These are phyloP conservation scores for Coelastrella sp. DNA, from an alignment of 139 green algal species.

Conservation along the genomic window DNA sequence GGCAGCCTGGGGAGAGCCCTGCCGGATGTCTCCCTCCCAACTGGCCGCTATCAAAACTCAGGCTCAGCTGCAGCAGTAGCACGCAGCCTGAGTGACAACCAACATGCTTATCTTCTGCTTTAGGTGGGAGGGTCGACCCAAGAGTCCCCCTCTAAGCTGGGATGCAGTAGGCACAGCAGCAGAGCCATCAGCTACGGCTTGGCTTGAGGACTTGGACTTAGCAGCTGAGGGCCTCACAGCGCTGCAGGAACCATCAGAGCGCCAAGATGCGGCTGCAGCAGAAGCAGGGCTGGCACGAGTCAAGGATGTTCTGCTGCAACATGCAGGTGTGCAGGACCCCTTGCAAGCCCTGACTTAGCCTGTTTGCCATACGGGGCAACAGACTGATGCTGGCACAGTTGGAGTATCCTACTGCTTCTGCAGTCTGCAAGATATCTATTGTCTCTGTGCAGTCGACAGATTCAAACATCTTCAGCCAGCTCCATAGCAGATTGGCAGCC, in stretches of 20 bases:
- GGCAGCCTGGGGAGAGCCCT: too few relatives aligned
- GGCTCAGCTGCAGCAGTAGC: too few relatives aligned
- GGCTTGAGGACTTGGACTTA: slow-evolving; percentile 80
- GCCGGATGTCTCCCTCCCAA: too few relatives aligned
- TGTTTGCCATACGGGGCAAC: too few relatives aligned
- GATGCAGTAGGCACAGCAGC: slow-evolving; percentile 63
- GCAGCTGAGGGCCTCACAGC: slow-evolving; percentile 63
- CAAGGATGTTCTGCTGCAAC: slow-evolving; percentile 70
- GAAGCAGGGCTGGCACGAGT: slow-evolving; percentile 66
- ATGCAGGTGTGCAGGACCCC: slow-evolving; percentile 54
- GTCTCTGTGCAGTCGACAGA: too few relatives aligned
- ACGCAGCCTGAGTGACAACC: background rate
- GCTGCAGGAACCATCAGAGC: slow-evolving; percentile 46
- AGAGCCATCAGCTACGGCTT: slow-evolving; percentile 70
- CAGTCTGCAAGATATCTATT: too few relatives aligned
- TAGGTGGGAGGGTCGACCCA: slow-evolving; percentile 83
- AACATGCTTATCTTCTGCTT: background rate
- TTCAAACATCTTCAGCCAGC: too few relatives aligned
- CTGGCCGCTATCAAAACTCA: too few relatives aligned
- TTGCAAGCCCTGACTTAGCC: background rate
- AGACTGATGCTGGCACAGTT: too few relatives aligned
- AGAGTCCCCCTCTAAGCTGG: slow-evolving; percentile 80
- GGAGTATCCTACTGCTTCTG: too few relatives aligned
- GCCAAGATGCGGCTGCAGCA: slow-evolving; percentile 39
- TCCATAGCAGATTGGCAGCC: too few relatives aligned